A percentile compares a stretch with the other conserved stretches of the same genome.
Conservation (phyloP, 1,284 basidiomycete species). For the Cryptococcus sp. region DNA sequence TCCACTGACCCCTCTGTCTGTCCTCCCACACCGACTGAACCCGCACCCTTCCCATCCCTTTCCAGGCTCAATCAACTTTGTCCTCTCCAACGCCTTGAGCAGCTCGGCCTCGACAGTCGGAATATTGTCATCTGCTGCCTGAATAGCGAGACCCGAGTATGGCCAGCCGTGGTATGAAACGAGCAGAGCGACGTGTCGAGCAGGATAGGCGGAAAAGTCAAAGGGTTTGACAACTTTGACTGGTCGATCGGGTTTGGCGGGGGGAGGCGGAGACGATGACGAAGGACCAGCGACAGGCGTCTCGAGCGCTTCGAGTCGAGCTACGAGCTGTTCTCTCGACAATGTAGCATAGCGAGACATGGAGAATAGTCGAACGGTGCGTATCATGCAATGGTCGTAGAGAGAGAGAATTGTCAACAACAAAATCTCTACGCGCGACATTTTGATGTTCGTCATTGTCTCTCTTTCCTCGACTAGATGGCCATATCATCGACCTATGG, state of each 20-base stretch:
- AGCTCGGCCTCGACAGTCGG: slow-evolving; percentile 89
- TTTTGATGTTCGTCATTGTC: not conserved
- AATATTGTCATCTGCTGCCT: slow-evolving; percentile 56
- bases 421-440: not conserved
- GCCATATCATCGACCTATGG: too few relatives aligned
- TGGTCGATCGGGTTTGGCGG: slow-evolving; percentile 4
- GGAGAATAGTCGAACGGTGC: not conserved
- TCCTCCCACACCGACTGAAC: slow-evolving; percentile 88
- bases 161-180: slow-evolving; percentile 90
- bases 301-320: slow-evolving; percentile 57
- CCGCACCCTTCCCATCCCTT: slow-evolving; percentile 76
- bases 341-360: slow-evolving; percentile 21
- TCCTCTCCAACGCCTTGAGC: slow-evolving; percentile 71
- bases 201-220: slow-evolving; percentile 62
- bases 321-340: slow-evolving; percentile 58
- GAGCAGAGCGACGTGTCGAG: slow-evolving; percentile 84
- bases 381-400: not conserved
- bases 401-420: too few relatives aligned
- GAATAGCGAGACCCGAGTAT: slow-evolving; percentile 84
- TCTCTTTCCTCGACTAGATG: not conserved
- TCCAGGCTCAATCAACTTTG: slow-evolving; percentile 65
- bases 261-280: not conserved
- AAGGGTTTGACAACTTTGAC: slow-evolving; percentile 19
- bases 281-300: slow-evolving; percentile 2
- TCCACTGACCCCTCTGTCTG: slow-evolving; percentile 90